These are phyloP conservation scores for Lactuca sativa DNA, from an alignment of 129 eudicot species.

Conservation along the genomic window DNA sequence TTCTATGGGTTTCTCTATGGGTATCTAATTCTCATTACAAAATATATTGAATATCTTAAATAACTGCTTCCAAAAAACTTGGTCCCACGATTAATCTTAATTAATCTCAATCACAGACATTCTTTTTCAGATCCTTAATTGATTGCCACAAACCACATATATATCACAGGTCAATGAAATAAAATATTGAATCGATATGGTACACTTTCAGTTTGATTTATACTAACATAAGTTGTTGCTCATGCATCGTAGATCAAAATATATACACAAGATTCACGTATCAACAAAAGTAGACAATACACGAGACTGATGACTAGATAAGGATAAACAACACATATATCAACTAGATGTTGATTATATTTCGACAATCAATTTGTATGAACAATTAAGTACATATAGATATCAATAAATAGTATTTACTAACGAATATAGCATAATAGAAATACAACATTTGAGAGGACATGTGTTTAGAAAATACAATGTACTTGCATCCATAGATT, in stretches of 20 bases:
- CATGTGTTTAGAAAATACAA: too few relatives aligned
- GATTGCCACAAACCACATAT: background rate
- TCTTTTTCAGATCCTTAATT: conserved; percentile 1
- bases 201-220: background rate
- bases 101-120: background rate
- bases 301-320: background rate
- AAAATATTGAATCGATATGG: background rate
- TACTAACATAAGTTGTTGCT: background rate
- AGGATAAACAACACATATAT: conserved; percentile 5
- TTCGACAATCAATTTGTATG: too few relatives aligned
- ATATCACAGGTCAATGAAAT: background rate
- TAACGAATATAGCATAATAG: too few relatives aligned
- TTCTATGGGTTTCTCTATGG: conserved; percentile 43
- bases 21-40: conserved; percentile 35
- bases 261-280: background rate
- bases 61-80: background rate
- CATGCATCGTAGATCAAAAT: conserved; percentile 13
- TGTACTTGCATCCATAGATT: too few relatives aligned
- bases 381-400: too few relatives aligned
- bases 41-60: background rate
- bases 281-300: background rate
- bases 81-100: background rate
- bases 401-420: too few relatives aligned
- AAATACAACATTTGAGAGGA: too few relatives aligned
- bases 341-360: background rate